Base-by-base conservation (phyloP, 768 basidiomycete genomes). In the Strobilomyces dryophilus region DNA sequence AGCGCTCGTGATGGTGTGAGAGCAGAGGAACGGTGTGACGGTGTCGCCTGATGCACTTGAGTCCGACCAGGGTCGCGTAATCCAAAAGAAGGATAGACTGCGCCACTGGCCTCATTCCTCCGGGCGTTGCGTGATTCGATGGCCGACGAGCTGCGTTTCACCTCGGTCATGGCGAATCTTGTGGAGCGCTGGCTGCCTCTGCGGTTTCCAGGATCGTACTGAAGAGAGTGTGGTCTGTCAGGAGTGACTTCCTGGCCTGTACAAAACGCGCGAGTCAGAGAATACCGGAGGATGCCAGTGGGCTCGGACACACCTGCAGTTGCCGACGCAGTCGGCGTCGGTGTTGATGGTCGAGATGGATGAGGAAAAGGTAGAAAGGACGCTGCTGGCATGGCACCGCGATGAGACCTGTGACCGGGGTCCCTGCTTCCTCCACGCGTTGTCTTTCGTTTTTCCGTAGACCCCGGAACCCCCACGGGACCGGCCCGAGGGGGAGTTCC, bases 361-460 rank as follows among this genome's bases (percentile, higher is more conserved):
- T 53, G 63, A 51, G 66, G 65, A 37, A 68, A 68, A 55, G 65
- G 66, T 50, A 70, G 61, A 70, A 69, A 61, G 24, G 69, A 67
- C 48, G 54, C 53, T 0, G 58, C 53, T 0, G 58, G 55, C 51
- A 57, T 40, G 32, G 32, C 34, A 42, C 47, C 52, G 26, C 48
- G 66, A 68, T 59, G 48, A 41, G 58, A 51, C 21, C 43, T 40
- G 10, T 34, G 53, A 42, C 7, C 46, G 55, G 63, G 58, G 58
- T 67, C 56, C 56, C 42, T 15, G 7, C 32, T 53, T 45, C 26
- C 5, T n/a, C 37, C 63, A 57, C 65, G 66, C 67, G 65, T n/a
- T 46, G 17, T 4, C 21, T 57, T 51, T n/a, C 45, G 31, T 49
- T 44, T 53, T 15, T 10, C 53, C 17, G 56, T 52, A 49, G 68